Evolutionary conservation across 2,329 filamentous ascomycete genomes (phyloP), one percentile per base, ranked within the genome.

Genomic region (Fusarium sp.): DNA sequence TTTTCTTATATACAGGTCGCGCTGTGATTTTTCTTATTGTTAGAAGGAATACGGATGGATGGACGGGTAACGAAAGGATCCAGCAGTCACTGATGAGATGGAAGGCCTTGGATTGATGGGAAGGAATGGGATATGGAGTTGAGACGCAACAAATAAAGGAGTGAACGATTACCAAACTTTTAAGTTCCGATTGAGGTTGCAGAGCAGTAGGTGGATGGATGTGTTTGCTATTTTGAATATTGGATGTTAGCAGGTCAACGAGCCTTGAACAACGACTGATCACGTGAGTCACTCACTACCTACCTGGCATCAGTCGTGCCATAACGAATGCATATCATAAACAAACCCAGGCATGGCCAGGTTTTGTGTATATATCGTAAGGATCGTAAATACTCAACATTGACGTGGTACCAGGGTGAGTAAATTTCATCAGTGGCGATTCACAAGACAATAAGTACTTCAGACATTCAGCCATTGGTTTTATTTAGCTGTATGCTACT

Each of bases 101-200:
- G 46, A 46, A 53, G 39, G 37, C 43, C 25, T 67, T 70, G 60
- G 67, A 65, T 70, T 58, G 54, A 42, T 59, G 23, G 36, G 35
- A 37, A 47, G 40, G 47, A 31, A 56, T 53, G 54, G 45, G 48
- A 41, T 29, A 43, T 20, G 27, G 8, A 31, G 29, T 49, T 33
- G 18, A 46, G 42, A 36, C 39, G 49, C 37, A 23, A 37, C 29
- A 40, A 45, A 63, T 27, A 56, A 31, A 52, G 35, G 43, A 52
- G 51, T 36, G 41, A 35, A 9, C 18, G 21, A 54, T 48, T 33
- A 43, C 48, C 33, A 9, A 40, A 40, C 35, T 36, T 39, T 36
- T 39, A 29, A 36, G 25, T 59, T 64, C 21, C 27, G 49, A 43
- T 6, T 48, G 20, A 40, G 42, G 6, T 39, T 60, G n/a, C 37